A percentile compares a stretch with the other conserved stretches of the same genome.
These are phyloP conservation scores for Spongispora temasekensis DNA, from an alignment of 1,284 basidiomycete genomes.

Conservation along the genomic window DNA sequence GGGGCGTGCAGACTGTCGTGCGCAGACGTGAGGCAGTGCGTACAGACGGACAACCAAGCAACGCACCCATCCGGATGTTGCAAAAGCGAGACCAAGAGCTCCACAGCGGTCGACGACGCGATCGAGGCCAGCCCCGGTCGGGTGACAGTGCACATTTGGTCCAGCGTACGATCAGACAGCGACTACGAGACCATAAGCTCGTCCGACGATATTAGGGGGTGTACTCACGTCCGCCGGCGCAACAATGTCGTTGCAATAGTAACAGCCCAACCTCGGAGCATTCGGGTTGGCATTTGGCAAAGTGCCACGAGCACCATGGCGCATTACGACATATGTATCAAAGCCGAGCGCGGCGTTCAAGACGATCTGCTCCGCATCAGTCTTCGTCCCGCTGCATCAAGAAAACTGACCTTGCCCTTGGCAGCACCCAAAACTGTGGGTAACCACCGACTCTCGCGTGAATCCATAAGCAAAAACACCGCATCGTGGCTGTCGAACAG, in stretches of 20 bases:
- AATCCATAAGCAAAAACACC: slow-evolving; percentile 97
- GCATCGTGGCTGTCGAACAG: slow-evolving; percentile 87
- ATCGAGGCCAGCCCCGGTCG: slow-evolving; percentile 95
- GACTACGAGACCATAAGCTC: slow-evolving; percentile 54
- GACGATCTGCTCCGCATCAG: slow-evolving; percentile 61
- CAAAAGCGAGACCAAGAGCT: slow-evolving; percentile 85
- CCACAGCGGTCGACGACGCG: slow-evolving; percentile 89
- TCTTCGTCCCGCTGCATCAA: background rate
- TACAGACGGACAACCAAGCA: slow-evolving; percentile 1
- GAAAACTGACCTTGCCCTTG: slow-evolving; percentile 70
- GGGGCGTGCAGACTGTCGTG: slow-evolving; percentile 62
- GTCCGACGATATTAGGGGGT: background rate
- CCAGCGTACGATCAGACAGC: slow-evolving; percentile 90
- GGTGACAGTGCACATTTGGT: slow-evolving; percentile 99
- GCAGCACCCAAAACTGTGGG: slow-evolving; percentile 87
- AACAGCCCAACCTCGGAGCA: slow-evolving; percentile 75
- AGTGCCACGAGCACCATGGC: slow-evolving; percentile 74
- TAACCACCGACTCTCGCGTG: slow-evolving; percentile 93
- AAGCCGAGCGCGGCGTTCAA: slow-evolving; percentile 96
- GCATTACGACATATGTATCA: slow-evolving; percentile 96
- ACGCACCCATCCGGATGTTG: slow-evolving; percentile 88
- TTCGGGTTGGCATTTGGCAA: slow-evolving; percentile 25
- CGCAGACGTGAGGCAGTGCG: background rate
- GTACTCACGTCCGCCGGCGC: slow-evolving; percentile 86
- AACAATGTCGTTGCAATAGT: slow-evolving; percentile 98